Evolutionary conservation across 352 stramenopile genomes (phyloP).

Genomic region (Globisporangium heterothallicum): DNA sequence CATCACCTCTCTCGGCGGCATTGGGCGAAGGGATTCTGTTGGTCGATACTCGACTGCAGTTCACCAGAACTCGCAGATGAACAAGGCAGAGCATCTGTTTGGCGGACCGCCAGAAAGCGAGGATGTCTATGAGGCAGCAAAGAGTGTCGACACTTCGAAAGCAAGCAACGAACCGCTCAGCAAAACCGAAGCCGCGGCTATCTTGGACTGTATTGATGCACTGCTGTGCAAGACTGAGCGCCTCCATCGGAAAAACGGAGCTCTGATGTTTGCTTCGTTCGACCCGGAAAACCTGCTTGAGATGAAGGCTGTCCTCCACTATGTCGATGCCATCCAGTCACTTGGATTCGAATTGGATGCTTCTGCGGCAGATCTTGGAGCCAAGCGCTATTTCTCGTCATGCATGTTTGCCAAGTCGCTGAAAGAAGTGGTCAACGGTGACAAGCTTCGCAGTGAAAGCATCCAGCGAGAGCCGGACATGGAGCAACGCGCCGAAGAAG

Average conservation of each 20-base stretch:
- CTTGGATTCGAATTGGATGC: constrained; percentile 75
- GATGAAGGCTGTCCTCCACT: constrained; percentile 66
- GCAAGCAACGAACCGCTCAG: constrained; percentile 5
- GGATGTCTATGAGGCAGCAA: constrained; percentile 13
- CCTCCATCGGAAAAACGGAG: constrained; percentile 27
- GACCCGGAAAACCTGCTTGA: constrained; percentile 61
- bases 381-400: constrained; percentile 73
- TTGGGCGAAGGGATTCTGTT: constrained; percentile 37
- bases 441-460: constrained; percentile 11
- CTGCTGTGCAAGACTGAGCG: constrained; percentile 17
- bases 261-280: constrained; percentile 59
- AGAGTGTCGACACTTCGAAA: not conserved
- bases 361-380: constrained; percentile 66
- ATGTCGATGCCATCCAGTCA: constrained; percentile 62
- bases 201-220: constrained; percentile 30
- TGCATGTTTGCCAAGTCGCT: constrained; percentile 58
- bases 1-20: constrained; percentile 13
- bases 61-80: constrained; percentile 46
- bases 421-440: constrained; percentile 29
- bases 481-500: not conserved
- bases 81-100: constrained; percentile 77
- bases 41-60: constrained; percentile 70
- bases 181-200: constrained; percentile 18
- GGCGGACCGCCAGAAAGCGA: constrained; percentile 7
- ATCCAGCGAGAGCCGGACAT: constrained; percentile 12